These are phyloP conservation scores for Starmerella stellata DNA, from an alignment of 805 yeast genomes.

Conservation along the genomic window DNA sequence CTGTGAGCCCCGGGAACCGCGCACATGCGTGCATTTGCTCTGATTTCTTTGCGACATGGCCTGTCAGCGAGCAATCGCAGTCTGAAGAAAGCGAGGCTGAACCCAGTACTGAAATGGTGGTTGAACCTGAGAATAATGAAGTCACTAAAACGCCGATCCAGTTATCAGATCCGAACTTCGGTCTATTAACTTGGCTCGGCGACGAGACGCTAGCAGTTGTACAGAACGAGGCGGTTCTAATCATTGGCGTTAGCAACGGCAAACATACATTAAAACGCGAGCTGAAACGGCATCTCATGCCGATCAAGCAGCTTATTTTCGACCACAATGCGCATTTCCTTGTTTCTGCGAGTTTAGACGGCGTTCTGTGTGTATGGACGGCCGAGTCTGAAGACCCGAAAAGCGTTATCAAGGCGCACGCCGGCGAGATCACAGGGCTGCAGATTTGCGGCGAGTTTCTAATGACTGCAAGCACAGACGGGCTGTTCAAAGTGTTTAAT, in stretches of 20 bases:
- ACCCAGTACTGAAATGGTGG: too few relatives aligned
- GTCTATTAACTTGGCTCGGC: neutral
- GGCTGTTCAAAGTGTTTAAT: neutral
- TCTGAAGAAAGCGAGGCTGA: neutral
- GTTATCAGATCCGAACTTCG: too few relatives aligned
- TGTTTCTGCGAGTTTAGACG: constrained; percentile 66
- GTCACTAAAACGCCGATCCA: too few relatives aligned
- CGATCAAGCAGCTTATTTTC: constrained; percentile 39
- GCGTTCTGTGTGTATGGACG: constrained; percentile 55
- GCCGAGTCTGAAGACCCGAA: constrained; percentile 27
- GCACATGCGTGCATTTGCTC: neutral
- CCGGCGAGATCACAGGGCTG: neutral
- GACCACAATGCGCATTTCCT: constrained; percentile 35
- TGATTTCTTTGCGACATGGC: neutral
- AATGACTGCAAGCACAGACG: neutral
- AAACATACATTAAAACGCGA: neutral
- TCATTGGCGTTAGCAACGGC: neutral
- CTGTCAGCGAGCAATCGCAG: neutral
- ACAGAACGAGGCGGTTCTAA: constrained; percentile 1
- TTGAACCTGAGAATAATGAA: too few relatives aligned
- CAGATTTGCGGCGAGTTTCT: neutral
- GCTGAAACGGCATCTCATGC: constrained; percentile 42
- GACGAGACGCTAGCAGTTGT: constrained; percentile 5
- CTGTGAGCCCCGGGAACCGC: neutral
- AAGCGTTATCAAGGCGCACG: neutral